These are phyloP conservation scores for Tricholoma flavovirens DNA, from an alignment of 768 basidiomycete genomes.

Conservation along the genomic window DNA sequence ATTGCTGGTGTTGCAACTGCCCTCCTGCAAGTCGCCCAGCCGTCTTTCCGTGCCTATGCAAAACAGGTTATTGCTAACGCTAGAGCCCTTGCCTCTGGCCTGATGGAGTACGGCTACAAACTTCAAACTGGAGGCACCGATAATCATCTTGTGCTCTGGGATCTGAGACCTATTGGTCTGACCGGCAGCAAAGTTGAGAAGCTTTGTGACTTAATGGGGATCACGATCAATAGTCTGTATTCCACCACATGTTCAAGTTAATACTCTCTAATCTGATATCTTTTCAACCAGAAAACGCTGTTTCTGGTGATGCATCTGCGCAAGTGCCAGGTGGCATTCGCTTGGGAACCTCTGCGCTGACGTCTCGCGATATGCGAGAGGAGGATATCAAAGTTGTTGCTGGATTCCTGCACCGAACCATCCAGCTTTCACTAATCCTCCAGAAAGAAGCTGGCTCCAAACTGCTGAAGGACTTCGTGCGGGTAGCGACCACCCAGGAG, in stretches of 20 bases:
- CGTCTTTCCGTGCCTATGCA: slow-evolving; percentile 87
- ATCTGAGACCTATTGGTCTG: slow-evolving; percentile 87
- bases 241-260: not conserved
- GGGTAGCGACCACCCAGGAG: slow-evolving; percentile 61
- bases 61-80: slow-evolving; percentile 93
- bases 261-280: not conserved
- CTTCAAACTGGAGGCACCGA: slow-evolving; percentile 97
- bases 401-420: slow-evolving; percentile 87
- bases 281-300: slow-evolving; percentile 72
- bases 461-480: slow-evolving; percentile 93
- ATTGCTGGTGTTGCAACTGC: slow-evolving; percentile 94
- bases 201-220: slow-evolving; percentile 93
- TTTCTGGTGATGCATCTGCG: slow-evolving; percentile 93
- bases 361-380: slow-evolving; percentile 91
- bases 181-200: slow-evolving; percentile 99
- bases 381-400: slow-evolving; percentile 84
- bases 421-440: slow-evolving; percentile 82
- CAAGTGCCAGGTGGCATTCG: slow-evolving; percentile 97
- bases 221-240: slow-evolving; percentile 88
- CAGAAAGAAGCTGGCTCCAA: slow-evolving; percentile 96
- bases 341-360: slow-evolving; percentile 89
- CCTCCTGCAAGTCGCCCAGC: slow-evolving; percentile 85
- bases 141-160: slow-evolving; percentile 98
- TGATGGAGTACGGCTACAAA: slow-evolving; percentile 82
- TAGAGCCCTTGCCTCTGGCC: slow-evolving; percentile 61